These are phyloP conservation scores for Mycena indigotica DNA, from an alignment of 768 basidiomycete genomes.

Conservation along the genomic window DNA sequence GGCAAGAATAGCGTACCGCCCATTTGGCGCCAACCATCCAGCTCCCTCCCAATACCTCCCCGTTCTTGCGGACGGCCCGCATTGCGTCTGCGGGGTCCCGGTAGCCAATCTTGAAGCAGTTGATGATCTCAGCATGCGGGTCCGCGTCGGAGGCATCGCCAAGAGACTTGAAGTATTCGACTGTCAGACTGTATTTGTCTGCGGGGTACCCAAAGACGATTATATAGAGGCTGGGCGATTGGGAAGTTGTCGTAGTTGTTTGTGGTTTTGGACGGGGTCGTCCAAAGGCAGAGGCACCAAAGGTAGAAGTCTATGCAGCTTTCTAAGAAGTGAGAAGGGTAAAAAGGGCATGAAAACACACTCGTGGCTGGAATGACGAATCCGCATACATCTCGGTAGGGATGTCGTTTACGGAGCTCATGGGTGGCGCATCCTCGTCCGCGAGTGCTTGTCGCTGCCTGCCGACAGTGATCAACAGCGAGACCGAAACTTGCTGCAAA, in stretches of 20 bases:
- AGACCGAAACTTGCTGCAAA: neutral
- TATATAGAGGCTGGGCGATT: conserved; percentile 55
- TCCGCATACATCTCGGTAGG: conserved; percentile 57
- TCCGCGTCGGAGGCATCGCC: conserved; percentile 73
- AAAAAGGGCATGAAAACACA: conserved; percentile 30
- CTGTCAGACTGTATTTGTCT: conserved; percentile 71
- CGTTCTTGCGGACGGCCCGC: conserved; percentile 80
- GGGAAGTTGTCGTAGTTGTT: conserved; percentile 28
- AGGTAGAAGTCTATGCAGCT: conserved; percentile 37
- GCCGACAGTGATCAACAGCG: conserved; percentile 9
- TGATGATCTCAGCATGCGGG: conserved; percentile 65
- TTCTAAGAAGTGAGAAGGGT: conserved; percentile 3
- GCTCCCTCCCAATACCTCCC: conserved; percentile 70
- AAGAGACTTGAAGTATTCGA: conserved; percentile 74
- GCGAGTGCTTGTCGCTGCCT: conserved; percentile 62
- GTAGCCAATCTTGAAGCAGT: conserved; percentile 84
- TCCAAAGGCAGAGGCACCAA: conserved; percentile 43
- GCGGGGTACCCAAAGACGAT: conserved; percentile 89
- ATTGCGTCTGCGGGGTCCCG: conserved; percentile 70
- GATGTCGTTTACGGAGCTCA: conserved; percentile 73
- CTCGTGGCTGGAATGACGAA: conserved; percentile 48
- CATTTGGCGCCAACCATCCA: conserved; percentile 89
- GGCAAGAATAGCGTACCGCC: conserved; percentile 57
- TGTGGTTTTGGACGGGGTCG: conserved; percentile 32
- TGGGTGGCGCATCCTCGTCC: conserved; percentile 83